Evolutionary conservation across 2,329 filamentous ascomycete species (phyloP).

Genomic region (Pseudopithomyces maydicus): DNA sequence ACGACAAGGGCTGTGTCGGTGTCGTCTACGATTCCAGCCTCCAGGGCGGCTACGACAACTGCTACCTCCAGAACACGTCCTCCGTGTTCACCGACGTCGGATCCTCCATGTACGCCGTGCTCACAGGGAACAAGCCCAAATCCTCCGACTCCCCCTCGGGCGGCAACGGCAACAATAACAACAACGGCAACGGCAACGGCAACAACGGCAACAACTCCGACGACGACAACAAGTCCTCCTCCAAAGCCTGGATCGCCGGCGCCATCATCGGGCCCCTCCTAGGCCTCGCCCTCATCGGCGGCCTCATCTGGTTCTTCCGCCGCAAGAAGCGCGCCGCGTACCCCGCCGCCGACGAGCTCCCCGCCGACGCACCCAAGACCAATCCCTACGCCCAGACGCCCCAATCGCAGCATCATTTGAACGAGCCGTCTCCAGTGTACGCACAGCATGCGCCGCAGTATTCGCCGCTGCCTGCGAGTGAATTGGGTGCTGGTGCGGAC

Average conservation of each 20-base stretch:
- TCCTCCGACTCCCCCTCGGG: not conserved
- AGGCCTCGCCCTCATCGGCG: slow-evolving; percentile 7
- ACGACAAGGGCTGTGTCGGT: slow-evolving; percentile 28
- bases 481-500: not conserved
- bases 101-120: slow-evolving; percentile 26
- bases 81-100: slow-evolving; percentile 22
- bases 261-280: slow-evolving; percentile 8
- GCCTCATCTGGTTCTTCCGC: slow-evolving; percentile 2
- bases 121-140: slow-evolving; percentile 12
- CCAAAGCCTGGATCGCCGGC: slow-evolving; percentile 15
- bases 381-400: not conserved
- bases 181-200: slow-evolving; percentile 25
- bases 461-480: not conserved
- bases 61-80: slow-evolving; percentile 40
- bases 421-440: not conserved
- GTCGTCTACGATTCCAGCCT: slow-evolving; percentile 33
- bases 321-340: not conserved
- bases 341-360: not conserved
- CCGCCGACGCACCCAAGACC: not conserved
- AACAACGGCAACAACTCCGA: slow-evolving; percentile 17
- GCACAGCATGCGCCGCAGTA: slow-evolving; percentile 3
- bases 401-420: no score
- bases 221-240: slow-evolving; percentile 16
- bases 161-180: slow-evolving; percentile 41
- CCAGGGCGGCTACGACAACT: slow-evolving; percentile 33